These are phyloP conservation scores for Phyllosticta citribraziliensis DNA, from an alignment of 2,329 filamentous ascomycete genomes.

Conservation along the genomic window DNA sequence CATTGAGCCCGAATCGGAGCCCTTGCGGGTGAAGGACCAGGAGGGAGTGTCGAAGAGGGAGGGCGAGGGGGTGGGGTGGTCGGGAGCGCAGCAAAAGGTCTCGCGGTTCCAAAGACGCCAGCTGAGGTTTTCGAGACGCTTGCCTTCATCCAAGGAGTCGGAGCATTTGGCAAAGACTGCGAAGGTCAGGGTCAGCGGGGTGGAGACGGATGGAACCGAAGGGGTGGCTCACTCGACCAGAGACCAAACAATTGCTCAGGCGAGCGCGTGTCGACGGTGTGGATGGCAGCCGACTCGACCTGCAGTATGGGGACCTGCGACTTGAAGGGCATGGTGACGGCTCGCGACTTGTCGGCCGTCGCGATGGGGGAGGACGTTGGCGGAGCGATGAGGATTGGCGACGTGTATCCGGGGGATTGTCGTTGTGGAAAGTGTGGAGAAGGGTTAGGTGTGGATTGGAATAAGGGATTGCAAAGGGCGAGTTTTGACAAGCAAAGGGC, in stretches of 20 bases:
- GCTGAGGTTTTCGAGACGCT: slow-evolving; percentile 85
- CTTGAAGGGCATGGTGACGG: slow-evolving; percentile 63
- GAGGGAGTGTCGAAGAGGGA: slow-evolving; percentile 12
- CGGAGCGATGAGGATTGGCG: not conserved
- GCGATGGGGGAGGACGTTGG: not conserved
- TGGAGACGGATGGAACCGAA: not conserved
- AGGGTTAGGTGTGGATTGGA: not conserved
- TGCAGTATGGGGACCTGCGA: slow-evolving; percentile 80
- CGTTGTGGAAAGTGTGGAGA: not conserved
- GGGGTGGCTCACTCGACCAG: slow-evolving; percentile 69
- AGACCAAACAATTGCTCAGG: slow-evolving; percentile 91
- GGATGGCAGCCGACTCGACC: slow-evolving; percentile 83
- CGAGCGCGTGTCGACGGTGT: slow-evolving; percentile 89
- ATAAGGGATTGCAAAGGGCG: slow-evolving; percentile 6
- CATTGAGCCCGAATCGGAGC: slow-evolving; percentile 13
- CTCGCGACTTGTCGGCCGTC: not conserved
- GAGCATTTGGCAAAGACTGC: slow-evolving; percentile 89
- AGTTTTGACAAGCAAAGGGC: slow-evolving; percentile 2
- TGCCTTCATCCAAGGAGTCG: slow-evolving; percentile 85
- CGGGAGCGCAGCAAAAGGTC: slow-evolving; percentile 73
- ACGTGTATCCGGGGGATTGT: not conserved
- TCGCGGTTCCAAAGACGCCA: slow-evolving; percentile 95
- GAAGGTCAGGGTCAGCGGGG: slow-evolving; percentile 15
- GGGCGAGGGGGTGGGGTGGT: slow-evolving; percentile 29
- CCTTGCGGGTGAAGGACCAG: slow-evolving; percentile 24